Percentiles rank a stretch among this genome's conserved stretches.
Evolutionary conservation across 164 flowering plant genomes (phyloP).

Genomic region (Aristolochia fimbriata): DNA sequence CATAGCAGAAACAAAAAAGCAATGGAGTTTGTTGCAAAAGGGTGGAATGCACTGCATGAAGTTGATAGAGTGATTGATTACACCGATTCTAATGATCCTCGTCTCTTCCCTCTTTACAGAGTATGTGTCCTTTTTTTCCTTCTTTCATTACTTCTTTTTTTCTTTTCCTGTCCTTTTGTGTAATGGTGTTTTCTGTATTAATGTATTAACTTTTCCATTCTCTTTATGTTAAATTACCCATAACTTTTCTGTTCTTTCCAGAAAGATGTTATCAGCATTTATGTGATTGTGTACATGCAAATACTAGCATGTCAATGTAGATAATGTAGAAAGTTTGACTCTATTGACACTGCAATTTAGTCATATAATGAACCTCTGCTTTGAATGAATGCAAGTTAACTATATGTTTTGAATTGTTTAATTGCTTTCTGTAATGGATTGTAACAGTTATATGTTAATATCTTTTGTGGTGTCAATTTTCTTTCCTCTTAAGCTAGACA

Average conservation of each 20-base stretch:
- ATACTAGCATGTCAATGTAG: no score
- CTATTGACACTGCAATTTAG: no score
- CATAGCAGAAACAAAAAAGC: conserved; percentile 88
- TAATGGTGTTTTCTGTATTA: neutral
- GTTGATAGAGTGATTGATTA: conserved; percentile 86
- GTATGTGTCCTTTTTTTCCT: conserved; percentile 6
- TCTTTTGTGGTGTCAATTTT: neutral
- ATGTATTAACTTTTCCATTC: no score
- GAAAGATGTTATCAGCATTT: no score
- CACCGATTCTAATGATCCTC: conserved; percentile 58
- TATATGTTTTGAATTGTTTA: no score
- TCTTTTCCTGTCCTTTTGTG: neutral
- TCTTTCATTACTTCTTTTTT: neutral
- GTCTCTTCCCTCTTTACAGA: conserved; percentile 68
- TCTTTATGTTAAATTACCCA: no score
- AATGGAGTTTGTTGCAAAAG: conserved; percentile 73
- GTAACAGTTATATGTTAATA: neutral
- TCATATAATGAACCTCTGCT: no score
- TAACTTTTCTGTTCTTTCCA: no score
- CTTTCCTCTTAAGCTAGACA: conserved; percentile 26
- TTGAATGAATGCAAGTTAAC: no score
- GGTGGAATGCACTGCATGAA: conserved; percentile 82
- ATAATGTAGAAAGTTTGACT: no score
- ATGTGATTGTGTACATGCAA: no score
- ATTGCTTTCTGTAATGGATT: neutral